Evolutionary conservation across 441 rosid species (phyloP).

Genomic region (California macrophylla): DNA sequence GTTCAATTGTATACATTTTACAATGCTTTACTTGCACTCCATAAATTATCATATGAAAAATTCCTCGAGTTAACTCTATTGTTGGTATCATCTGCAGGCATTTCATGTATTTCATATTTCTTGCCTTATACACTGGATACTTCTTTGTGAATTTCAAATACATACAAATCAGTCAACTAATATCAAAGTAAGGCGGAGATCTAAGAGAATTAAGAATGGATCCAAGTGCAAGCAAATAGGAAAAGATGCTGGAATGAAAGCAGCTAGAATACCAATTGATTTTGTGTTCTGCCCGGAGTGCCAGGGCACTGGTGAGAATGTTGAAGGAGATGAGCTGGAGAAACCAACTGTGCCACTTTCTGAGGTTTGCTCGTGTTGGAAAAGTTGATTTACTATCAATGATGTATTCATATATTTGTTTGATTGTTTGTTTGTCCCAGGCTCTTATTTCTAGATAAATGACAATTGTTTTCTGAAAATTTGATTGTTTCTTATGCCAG

Average conservation of each 20-base stretch:
- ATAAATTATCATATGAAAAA: neutral
- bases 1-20: neutral
- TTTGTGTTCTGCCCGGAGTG: conserved; percentile 84
- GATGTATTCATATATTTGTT: neutral
- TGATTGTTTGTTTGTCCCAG: neutral
- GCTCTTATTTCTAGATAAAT: neutral
- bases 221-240: conserved; percentile 30
- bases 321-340: conserved; percentile 55
- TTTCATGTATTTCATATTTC: conserved; percentile 88
- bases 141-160: conserved; percentile 65
- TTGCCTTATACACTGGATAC: conserved; percentile 85
- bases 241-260: conserved; percentile 27
- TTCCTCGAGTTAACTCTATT: neutral
- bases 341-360: conserved; percentile 52
- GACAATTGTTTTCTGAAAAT: conserved; percentile 5
- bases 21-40: neutral
- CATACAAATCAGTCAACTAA: conserved; percentile 30
- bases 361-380: conserved; percentile 41
- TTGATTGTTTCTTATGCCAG: conserved; percentile 27
- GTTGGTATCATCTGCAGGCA: conserved; percentile 33
- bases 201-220: conserved; percentile 39
- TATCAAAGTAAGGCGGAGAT: conserved; percentile 39
- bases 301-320: conserved; percentile 66
- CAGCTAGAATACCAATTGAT: conserved; percentile 31
- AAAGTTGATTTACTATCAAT: neutral